Percentiles rank a stretch among this genome's conserved stretches.
phyloP scores from a whole-genome alignment of 306 rosid species.

The Dryas drummondii region DNA sequence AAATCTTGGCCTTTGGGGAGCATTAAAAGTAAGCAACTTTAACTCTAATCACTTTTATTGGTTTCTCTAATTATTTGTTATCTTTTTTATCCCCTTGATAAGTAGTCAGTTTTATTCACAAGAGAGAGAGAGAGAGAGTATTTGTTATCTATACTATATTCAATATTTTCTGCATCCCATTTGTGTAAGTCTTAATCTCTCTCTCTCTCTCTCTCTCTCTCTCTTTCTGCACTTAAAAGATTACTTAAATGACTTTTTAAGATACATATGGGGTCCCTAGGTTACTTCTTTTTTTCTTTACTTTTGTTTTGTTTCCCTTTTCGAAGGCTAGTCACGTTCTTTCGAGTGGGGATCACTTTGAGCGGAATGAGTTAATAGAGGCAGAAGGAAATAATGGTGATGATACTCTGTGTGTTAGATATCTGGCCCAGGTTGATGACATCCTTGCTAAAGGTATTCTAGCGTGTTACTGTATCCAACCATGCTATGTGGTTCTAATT shows the following conservation, averaged over 20 bases:
- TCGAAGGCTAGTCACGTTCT: conserved; percentile 68
- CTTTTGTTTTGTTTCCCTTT: conserved; percentile 23
- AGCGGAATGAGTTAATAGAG: conserved; percentile 70
- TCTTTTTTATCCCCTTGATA: not conserved
- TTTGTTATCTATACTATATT: too few relatives aligned
- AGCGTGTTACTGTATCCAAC: too few relatives aligned
- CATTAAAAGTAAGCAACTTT: conserved; percentile 57
- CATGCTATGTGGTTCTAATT: not conserved
- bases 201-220: too few relatives aligned
- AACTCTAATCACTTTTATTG: conserved; percentile 20
- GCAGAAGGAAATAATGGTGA: conserved; percentile 57
- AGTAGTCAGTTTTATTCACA: not conserved
- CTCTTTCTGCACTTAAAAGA: too few relatives aligned
- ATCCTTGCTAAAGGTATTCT: conserved; percentile 47
- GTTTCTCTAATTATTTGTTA: conserved; percentile 18
- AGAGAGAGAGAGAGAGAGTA: not conserved
- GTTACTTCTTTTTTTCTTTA: conserved; percentile 20
- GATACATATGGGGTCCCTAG: too few relatives aligned
- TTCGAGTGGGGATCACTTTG: conserved; percentile 62
- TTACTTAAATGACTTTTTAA: too few relatives aligned
- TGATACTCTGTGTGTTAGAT: conserved; percentile 54
- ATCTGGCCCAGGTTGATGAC: conserved; percentile 62
- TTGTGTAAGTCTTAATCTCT: too few relatives aligned
- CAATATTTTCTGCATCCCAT: too few relatives aligned
- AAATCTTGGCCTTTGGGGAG: conserved; percentile 88